A percentile compares a stretch with the other conserved stretches of the same genome.
Evolutionary conservation across 2,329 filamentous ascomycete species (phyloP).

Genomic region (Fusarium tjaetaba): DNA sequence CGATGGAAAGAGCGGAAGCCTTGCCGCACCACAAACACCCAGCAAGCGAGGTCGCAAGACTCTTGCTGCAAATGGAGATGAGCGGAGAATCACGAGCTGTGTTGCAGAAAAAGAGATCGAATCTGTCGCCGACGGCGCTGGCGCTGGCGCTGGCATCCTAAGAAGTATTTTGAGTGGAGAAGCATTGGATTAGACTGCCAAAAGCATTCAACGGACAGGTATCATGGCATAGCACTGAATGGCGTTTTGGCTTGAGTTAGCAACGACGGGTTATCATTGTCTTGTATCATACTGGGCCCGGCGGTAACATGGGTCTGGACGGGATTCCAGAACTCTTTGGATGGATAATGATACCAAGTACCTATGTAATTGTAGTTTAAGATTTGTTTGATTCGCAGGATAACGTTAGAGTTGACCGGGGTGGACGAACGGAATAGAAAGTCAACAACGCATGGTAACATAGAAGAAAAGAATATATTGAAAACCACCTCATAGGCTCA

Average conservation of each 20-base stretch:
- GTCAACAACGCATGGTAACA: neutral
- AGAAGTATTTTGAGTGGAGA: conserved; percentile 70
- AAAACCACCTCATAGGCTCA: neutral
- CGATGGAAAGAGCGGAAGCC: conserved; percentile 76
- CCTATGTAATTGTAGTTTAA: conserved; percentile 20
- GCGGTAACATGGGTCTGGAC: conserved; percentile 19
- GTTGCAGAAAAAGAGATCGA: conserved; percentile 84
- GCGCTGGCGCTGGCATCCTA: conserved; percentile 69
- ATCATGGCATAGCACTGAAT: conserved; percentile 33
- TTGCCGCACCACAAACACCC: conserved; percentile 72
- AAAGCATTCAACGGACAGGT: conserved; percentile 3
- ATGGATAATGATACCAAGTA: conserved; percentile 33
- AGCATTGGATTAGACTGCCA: conserved; percentile 59
- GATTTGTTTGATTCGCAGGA: conserved; percentile 4
- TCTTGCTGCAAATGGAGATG: conserved; percentile 69
- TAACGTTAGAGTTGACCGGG: neutral
- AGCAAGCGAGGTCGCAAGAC: conserved; percentile 73
- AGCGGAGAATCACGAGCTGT: conserved; percentile 80
- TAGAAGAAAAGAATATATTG: conserved; percentile 17
- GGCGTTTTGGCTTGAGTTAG: conserved; percentile 31
- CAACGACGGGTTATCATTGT: conserved; percentile 9
- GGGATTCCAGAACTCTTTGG: conserved; percentile 2
- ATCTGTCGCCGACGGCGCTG: conserved; percentile 71
- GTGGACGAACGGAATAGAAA: neutral
- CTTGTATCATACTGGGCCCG: conserved; percentile 28